Evolutionary conservation across 2,329 filamentous ascomycete genomes (phyloP), one percentile per base, ranked within the genome.

Genomic region (Microdochium nivale): DNA sequence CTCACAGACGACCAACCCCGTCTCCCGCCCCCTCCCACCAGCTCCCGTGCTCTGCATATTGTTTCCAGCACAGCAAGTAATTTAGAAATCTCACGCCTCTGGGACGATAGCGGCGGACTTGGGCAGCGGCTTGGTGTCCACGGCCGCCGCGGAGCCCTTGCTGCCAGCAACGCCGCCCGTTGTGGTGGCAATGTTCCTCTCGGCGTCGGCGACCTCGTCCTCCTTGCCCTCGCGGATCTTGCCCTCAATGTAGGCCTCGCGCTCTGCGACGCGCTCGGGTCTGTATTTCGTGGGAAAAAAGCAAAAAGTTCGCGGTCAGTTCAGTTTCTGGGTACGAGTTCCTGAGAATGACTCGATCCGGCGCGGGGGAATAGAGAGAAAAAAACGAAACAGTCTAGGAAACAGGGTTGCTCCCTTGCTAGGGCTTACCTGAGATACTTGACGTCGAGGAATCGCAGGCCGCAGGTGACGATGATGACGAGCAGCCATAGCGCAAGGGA

Each of bases 381-480:
- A 33, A 9, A 33, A 33, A 33, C 8, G 30, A 14, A 14, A 33
- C 8, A 33, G 30, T 8, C 35, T 19, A 44, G 23, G n/a, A 7
- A 21, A 30, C 11, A 11, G 27, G 27, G 27, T 30, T 30, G 27
- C 9, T 13, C n/a, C n/a, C n/a, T n/a, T n/a, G n/a, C n/a, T 19
- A 23, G n/a, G 3, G 54, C 57, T 48, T 60, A 58, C 63, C 62
- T 52, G n/a, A 75, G 57, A 53, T 68, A 72, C 51, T 63, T 66
- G 3, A 73, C 64, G 60, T 77, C 73, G 23, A 76, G 64, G 49
- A 67, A 70, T 19, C 72, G 70, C 32, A 77, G 56, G 9, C 64
- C 50, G 33, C 70, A 70, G 0, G 71, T 70, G 68, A 76, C 73
- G 16, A 65, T 56, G n/a, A 73, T 68, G 3, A 76, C 73, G 1